Percentiles rank a stretch among this genome's conserved stretches.
These are phyloP conservation scores for Mycena belliarum DNA, from an alignment of 768 basidiomycete genomes.

Conservation along the genomic window DNA sequence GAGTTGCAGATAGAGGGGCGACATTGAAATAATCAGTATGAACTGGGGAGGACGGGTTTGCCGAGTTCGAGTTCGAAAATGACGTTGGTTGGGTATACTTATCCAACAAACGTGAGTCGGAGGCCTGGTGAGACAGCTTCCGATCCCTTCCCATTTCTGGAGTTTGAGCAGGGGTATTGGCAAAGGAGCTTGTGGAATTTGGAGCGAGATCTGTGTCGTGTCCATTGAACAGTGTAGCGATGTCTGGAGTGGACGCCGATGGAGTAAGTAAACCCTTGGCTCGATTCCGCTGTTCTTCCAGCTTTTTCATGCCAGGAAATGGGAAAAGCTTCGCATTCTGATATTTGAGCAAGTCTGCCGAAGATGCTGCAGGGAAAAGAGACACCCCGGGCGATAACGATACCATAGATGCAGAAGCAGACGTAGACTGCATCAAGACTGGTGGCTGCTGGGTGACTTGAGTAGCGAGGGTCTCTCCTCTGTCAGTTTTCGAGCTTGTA, in stretches of 20 bases:
- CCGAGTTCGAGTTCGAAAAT: constrained; percentile 37
- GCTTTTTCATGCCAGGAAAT: constrained; percentile 81
- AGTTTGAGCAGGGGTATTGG: constrained; percentile 49
- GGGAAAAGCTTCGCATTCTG: constrained; percentile 83
- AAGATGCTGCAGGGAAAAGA: constrained; percentile 76
- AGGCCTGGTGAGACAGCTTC: constrained; percentile 66
- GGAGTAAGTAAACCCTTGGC: constrained; percentile 50
- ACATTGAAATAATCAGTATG: constrained; percentile 51
- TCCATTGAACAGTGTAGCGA: constrained; percentile 41
- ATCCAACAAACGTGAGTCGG: constrained; percentile 63
- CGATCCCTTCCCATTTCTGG: constrained; percentile 58
- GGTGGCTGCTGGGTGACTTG: constrained; percentile 37
- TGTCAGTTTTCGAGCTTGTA: constrained; percentile 61
- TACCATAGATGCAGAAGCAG: constrained; percentile 71
- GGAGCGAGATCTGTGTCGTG: constrained; percentile 51
- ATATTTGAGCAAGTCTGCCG: constrained; percentile 72
- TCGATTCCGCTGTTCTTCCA: constrained; percentile 73
- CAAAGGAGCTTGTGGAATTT: constrained; percentile 47
- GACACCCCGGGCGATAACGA: constrained; percentile 67
- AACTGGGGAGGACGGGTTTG: constrained; percentile 47
- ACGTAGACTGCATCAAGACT: constrained; percentile 60
- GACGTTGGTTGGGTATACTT: constrained; percentile 47
- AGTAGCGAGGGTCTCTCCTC: constrained; percentile 42
- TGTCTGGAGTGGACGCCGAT: constrained; percentile 48
- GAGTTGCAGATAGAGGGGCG: constrained; percentile 38